Base-by-base conservation (phyloP, 208 protist genomes). In the Endotrypanum monterogeii region DNA sequence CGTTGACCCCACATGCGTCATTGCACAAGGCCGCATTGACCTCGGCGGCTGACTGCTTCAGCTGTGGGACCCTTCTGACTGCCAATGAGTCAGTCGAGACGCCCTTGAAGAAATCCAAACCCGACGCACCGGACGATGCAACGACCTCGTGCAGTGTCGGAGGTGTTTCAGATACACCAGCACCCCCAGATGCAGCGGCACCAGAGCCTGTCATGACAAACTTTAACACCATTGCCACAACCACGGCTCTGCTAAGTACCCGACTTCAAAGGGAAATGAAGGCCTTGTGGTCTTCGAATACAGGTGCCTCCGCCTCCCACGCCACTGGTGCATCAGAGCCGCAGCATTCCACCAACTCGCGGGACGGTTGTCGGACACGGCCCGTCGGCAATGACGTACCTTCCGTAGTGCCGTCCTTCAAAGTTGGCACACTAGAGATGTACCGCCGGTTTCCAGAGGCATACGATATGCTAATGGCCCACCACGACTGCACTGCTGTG, bases 401-500 rank as follows among this genome's bases (percentile, higher is more conserved):
- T n/a, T 57, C 76, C 39, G 57, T 80, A 1, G 73, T 94, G 14
- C 90, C 90, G 14, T 37, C 76, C 32, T 91, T 89, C 76, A 93
- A 92, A 66, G 92, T 96, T 8, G 92, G 92, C n/a, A 89, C 88
- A 12, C 61, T 88, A 46, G 92, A 96, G 70, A 93, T 96, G 82
- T 96, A 96, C 80, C 56, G 80, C 3, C 88, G 89, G 5, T 94
- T 94, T 67, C 86, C 92, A 1, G 61, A 86, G 50, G 88, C 86
- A 16, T 96, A 96, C 72, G 92, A 96, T 41, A 44, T 85, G 32
- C 78, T 96, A 65, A 96, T 96, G 92, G 51, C 72, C 14, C 74
- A 79, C 52, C 92, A 96, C 78, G 78, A 94, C 73, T 96, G 91
- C 67, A 67, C 39, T 32, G 81, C 78, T 11, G 46, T 96, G 41